phyloP scores from a whole-genome alignment of 129 eudicot species.

The Flaveria sonorensis region DNA sequence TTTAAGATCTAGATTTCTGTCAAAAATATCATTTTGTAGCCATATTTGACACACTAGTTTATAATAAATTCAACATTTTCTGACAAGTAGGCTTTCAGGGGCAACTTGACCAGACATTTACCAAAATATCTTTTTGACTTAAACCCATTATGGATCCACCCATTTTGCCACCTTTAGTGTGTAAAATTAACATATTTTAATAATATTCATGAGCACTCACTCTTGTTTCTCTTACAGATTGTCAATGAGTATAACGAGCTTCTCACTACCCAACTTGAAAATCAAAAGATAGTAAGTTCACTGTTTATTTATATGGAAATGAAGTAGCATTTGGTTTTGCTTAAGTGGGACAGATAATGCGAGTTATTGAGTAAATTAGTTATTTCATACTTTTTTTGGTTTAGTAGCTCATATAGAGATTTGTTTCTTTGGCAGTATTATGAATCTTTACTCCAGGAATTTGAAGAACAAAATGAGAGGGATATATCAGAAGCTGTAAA shows the following conservation, averaged over 20 bases:
- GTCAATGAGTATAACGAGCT: conserved; percentile 90
- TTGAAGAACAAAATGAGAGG: conserved; percentile 70
- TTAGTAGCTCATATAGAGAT: conserved; percentile 4
- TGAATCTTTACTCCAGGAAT: conserved; percentile 70
- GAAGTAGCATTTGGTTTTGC: not conserved
- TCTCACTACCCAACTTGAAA: conserved; percentile 84
- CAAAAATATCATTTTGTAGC: not conserved
- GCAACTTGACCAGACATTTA: not conserved
- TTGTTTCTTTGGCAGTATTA: conserved; percentile 59
- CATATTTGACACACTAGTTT: conserved; percentile 7
- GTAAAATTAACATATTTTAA: not conserved
- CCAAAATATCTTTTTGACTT: not conserved
- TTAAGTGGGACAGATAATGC: not conserved
- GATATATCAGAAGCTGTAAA: conserved; percentile 55
- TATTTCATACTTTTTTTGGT: not conserved
- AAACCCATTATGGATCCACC: not conserved
- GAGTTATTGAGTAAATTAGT: not conserved
- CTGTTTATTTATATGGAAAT: conserved; percentile 16
- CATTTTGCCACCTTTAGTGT: not conserved
- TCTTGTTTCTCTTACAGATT: conserved; percentile 50
- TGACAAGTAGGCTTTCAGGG: not conserved
- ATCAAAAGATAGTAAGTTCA: conserved; percentile 72
- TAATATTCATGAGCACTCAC: conserved; percentile 2
- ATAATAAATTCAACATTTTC: not conserved
- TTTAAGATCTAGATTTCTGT: not conserved